These are phyloP conservation scores for Eudorina sp. DNA, from an alignment of 139 green algal genomes.

Conservation along the genomic window DNA sequence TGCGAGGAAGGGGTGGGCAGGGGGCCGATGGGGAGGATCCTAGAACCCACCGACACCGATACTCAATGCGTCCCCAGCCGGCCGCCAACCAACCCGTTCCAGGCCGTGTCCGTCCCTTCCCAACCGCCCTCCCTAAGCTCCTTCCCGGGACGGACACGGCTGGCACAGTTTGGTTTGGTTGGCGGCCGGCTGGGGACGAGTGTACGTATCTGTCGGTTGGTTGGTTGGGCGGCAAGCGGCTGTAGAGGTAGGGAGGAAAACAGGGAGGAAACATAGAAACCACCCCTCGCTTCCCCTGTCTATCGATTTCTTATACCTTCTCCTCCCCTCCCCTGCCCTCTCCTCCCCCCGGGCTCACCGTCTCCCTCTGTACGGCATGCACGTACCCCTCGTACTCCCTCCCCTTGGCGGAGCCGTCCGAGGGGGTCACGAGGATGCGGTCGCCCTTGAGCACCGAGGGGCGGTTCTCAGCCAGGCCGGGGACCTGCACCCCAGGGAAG, in stretches of 20 bases:
- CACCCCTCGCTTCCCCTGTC: not conserved
- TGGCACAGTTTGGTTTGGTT: too few relatives aligned
- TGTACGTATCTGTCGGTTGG: too few relatives aligned
- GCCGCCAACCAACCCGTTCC: too few relatives aligned
- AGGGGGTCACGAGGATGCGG: constrained; percentile 44
- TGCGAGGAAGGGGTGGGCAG: too few relatives aligned
- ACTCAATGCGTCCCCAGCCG: too few relatives aligned
- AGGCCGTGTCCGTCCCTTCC: too few relatives aligned
- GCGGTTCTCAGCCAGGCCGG: constrained; percentile 67
- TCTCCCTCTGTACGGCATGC: constrained; percentile 46
- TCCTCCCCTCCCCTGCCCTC: not conserved
- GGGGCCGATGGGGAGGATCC: too few relatives aligned
- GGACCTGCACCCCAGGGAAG: constrained; percentile 30
- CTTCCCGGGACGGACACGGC: too few relatives aligned
- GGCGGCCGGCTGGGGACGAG: too few relatives aligned
- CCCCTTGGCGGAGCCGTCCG: not conserved
- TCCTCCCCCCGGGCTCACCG: constrained; percentile 37
- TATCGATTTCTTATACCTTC: not conserved
- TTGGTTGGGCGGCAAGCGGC: not conserved
- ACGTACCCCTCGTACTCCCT: constrained; percentile 61
- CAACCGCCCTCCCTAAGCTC: too few relatives aligned
- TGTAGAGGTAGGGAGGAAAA: not conserved
- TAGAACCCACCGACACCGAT: too few relatives aligned
- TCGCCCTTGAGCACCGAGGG: constrained; percentile 63
- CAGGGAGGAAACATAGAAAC: not conserved